Evolutionary conservation across 345 rosid species (phyloP), one percentile per base, ranked within the genome.

Genomic region (Crucihimalaya himalaica): DNA sequence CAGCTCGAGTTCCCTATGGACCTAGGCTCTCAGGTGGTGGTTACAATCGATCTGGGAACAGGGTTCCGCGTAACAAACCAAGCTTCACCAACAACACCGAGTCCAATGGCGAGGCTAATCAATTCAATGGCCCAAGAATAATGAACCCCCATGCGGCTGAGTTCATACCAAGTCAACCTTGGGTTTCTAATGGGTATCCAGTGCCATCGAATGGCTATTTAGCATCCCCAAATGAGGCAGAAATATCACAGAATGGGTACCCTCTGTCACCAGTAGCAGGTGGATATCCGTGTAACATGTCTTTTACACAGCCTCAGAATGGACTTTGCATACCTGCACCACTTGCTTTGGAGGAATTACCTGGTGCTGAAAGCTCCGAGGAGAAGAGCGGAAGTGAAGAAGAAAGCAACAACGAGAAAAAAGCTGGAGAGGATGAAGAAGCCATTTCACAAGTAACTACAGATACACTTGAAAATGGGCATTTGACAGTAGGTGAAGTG

Each of bases 131-230:
- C 50, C 92, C 88, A 48, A 83, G 84, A 78, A 83, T 95, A 73
- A 92, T 95, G 99, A 95, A 92, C 74, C 97, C 99, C n/a, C 97
- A 95, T 79, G 99, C 97, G 1, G 97, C 90, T 61, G 97, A 89
- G 83, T 95, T 88, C 70, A 82, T 92, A 37, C 99, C 96, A 19
- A 78, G 92, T 69, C 97, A 86, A 76, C 90, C 97, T 63, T 95
- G 99, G 99, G 79, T 89, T 70, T 80, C 92, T 23, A 86, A 86
- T 76, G 93, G 95, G 65, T 89, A 86, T 80, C 85, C 87, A 15
- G 78, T 87, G 65, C 83, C 93, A 47, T 92, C 89, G 59, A 87
- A 84, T 73, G 91, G 94, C 47, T 84, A 67, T 68, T 51, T 86
- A 68, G 74, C 83, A 52, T 78, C 89, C 5, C 64, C 93, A 21